Conservation (phyloP, 1,139 yeast species). For the Magnusiomyces clavatus region DNA sequence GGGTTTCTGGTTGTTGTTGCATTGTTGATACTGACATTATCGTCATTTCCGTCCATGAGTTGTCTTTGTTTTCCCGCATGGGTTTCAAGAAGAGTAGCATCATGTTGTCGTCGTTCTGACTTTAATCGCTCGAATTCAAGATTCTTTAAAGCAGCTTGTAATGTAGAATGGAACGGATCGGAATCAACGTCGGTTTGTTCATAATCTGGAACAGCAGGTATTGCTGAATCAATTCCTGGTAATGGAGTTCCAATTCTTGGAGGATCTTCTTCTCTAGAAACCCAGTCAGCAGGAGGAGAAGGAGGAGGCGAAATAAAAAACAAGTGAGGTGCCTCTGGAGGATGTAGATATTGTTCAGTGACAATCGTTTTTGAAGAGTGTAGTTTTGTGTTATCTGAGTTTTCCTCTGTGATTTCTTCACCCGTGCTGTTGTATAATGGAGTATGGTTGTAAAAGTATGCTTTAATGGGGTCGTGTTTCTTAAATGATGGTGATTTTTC, state of each 20-base stretch:
- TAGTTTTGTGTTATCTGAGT: no score
- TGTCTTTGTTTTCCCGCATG: no score
- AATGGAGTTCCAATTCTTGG: constrained; percentile 21
- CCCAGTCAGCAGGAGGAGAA: constrained; percentile 40
- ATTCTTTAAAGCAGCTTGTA: constrained; percentile 16
- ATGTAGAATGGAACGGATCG: constrained; percentile 14
- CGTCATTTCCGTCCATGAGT: background rate
- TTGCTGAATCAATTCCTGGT: background rate
- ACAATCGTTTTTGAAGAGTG: constrained; percentile 11
- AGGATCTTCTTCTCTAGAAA: constrained; percentile 30
- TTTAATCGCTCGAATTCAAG: background rate
- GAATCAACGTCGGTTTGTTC: constrained; percentile 5
- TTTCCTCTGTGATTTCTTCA: background rate
- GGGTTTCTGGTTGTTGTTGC: background rate
- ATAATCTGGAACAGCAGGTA: background rate
- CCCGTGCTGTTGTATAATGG: constrained; percentile 14
- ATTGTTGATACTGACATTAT: background rate
- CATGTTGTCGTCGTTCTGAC: background rate
- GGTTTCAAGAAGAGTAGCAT: no score
- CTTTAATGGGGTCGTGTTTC: constrained; percentile 14
- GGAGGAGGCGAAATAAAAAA: constrained; percentile 40
- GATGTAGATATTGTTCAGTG: constrained; percentile 24
- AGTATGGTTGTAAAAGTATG: constrained; percentile 21
- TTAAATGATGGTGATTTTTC: background rate
- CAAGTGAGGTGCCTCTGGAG: constrained; percentile 36